Conservation (phyloP, 345 rosid species). For the Pugionium dolabratum region DNA sequence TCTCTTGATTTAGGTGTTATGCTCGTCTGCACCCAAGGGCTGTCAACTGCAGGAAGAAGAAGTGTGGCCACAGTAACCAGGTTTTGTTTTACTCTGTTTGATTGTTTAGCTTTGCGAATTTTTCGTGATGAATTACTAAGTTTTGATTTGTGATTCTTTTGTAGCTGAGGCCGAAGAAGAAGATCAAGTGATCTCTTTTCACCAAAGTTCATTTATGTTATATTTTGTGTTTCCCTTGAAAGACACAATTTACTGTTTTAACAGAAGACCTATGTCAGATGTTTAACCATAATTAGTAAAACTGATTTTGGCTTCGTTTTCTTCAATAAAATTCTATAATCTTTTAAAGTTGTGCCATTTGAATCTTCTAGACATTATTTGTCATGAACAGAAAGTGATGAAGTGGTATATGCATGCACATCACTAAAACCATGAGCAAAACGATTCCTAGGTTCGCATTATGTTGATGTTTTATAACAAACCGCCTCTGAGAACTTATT, state of each 20-base stretch:
- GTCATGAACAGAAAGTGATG: too few species aligned
- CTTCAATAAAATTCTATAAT: too few species aligned
- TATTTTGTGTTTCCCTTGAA: constrained; percentile 4
- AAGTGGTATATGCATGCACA: too few species aligned
- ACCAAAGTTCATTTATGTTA: background rate
- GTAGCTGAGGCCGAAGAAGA: constrained; percentile 94
- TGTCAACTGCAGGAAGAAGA: constrained; percentile 97
- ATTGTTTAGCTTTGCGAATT: background rate
- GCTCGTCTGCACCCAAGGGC: constrained; percentile 97
- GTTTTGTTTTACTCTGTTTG: constrained; percentile 34
- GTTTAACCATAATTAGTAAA: too few species aligned
- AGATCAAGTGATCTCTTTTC: constrained; percentile 51
- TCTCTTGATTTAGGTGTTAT: constrained; percentile 56
- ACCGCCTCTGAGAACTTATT: too few species aligned
- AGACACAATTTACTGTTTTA: constrained; percentile 3
- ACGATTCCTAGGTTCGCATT: too few species aligned
- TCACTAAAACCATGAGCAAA: too few species aligned
- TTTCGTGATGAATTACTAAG: background rate
- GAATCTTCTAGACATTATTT: too few species aligned
- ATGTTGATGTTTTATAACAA: too few species aligned
- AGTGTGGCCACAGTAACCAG: constrained; percentile 99
- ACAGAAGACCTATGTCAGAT: background rate
- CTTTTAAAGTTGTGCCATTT: too few species aligned
- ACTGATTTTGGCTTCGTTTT: too few species aligned
- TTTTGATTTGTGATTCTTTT: constrained; percentile 3